Evolutionary conservation across 805 yeast species (phyloP).

Genomic region (Saccharomycopsis selenospora): DNA sequence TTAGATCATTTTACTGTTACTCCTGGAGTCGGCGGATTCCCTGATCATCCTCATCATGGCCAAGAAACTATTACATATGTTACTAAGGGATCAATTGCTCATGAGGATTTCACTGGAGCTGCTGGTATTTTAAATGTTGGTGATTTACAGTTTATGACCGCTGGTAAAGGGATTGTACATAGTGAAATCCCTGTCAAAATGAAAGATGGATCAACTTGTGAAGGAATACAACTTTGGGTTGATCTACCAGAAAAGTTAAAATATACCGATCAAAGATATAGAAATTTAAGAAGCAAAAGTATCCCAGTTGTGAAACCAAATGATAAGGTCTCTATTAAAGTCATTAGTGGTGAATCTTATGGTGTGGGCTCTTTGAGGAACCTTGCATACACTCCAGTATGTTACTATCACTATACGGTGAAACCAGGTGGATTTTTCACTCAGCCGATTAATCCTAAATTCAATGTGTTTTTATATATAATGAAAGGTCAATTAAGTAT

Average conservation of each 20-base stretch:
- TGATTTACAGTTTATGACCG: slow-evolving; percentile 90
- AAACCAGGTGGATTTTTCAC: slow-evolving; percentile 57
- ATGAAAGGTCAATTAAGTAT: slow-evolving; percentile 53
- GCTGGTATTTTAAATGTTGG: slow-evolving; percentile 71
- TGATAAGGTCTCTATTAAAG: slow-evolving; percentile 59
- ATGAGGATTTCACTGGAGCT: slow-evolving; percentile 84
- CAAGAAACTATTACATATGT: slow-evolving; percentile 70
- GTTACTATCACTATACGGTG: slow-evolving; percentile 59
- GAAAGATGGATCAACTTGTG: slow-evolving; percentile 41
- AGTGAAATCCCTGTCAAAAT: slow-evolving; percentile 73
- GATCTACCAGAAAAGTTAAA: slow-evolving; percentile 65
- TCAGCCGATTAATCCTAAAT: slow-evolving; percentile 53
- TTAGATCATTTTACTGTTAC: slow-evolving; percentile 67
- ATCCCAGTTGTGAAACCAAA: slow-evolving; percentile 59
- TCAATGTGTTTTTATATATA: slow-evolving; percentile 64
- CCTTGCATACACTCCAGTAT: slow-evolving; percentile 75
- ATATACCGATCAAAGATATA: slow-evolving; percentile 62
- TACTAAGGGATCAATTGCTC: slow-evolving; percentile 61
- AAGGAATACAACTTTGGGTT: slow-evolving; percentile 84
- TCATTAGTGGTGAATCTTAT: slow-evolving; percentile 69
- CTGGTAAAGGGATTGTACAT: slow-evolving; percentile 82
- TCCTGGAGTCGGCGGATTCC: slow-evolving; percentile 66
- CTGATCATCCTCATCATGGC: slow-evolving; percentile 79
- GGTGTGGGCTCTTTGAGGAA: slow-evolving; percentile 71
- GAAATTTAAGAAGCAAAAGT: slow-evolving; percentile 38